Evolutionary conservation across 352 stramenopile species (phyloP), one percentile per base, ranked within the genome.

Genomic region (Pythium brassicae): DNA sequence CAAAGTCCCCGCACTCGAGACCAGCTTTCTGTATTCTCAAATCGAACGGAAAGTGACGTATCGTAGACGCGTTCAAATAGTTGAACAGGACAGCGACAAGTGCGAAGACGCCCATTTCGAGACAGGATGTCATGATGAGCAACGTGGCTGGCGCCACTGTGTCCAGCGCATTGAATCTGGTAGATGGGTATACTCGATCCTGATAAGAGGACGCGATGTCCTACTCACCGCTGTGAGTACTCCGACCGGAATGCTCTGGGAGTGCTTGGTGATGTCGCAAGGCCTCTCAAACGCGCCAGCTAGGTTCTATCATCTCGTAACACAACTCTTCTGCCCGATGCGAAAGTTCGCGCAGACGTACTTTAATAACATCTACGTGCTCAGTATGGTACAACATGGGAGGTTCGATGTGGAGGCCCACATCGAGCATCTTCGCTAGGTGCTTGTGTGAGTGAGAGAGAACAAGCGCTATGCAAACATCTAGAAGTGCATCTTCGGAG

Each of bases 1-100:
- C 32, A 0, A 62, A 40, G n/a, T 76, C 64, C 0, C 62, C 61
- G 5, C 61, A 71, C 45, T 64, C 42, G 1, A 68, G 42, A 15
- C 57, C 49, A 0, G 72, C 56, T 0, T 70, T 72, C 47, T 76
- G 67, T 25, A 26, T 75, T 0, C 59, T 64, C 50, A 72, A 68
- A 42, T 35, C 62, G 3, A 72, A 27, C 3, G 50, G 57, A 0
- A 26, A 35, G 0, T 75, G 66, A 57, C 42, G 57, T 7, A 73
- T 75, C 39, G 59, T 78, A 20, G 64, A 76, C 37, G 61, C 58
- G 1, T 72, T 62, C 53, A 74, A 74, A 51, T 74, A 68, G 42
- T 48, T 74, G 5, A 78, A 78, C 40, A 47, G 46, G 1, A 55
- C 43, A 1, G 74, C 61, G 0, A 59, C 74, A 10, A 53, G 60